These are phyloP conservation scores for Striga asiatica DNA, from an alignment of 257 asterid genomes.

Conservation along the genomic window DNA sequence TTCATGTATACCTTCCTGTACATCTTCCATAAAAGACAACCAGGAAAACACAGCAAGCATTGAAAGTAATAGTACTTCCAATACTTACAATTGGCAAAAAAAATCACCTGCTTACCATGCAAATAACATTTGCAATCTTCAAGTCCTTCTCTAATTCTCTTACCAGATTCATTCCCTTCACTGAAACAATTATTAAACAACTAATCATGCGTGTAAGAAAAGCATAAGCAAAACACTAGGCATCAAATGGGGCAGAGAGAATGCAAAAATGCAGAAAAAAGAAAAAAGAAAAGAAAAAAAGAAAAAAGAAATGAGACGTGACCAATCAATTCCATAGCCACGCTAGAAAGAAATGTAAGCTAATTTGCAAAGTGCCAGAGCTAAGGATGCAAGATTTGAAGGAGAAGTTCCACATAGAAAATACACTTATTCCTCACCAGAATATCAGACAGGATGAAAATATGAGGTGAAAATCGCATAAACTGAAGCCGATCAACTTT, in stretches of 20 bases:
- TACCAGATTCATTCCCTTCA: constrained; percentile 96
- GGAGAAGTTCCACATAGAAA: neutral
- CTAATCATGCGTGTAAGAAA: constrained; percentile 11
- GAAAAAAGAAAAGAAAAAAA: too few species aligned
- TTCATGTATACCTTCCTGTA: neutral
- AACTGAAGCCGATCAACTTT: neutral
- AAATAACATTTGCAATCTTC: constrained; percentile 97
- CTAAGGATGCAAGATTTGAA: neutral
- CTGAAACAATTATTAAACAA: constrained; percentile 30
- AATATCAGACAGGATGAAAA: neutral
- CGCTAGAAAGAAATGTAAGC: constrained; percentile 3
- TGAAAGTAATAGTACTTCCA: constrained; percentile 12
- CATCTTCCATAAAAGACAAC: constrained; percentile 4
- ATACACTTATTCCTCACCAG: neutral
- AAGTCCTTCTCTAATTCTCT: constrained; percentile 93
- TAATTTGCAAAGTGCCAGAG: neutral
- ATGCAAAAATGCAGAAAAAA: neutral
- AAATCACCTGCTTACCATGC: constrained; percentile 90
- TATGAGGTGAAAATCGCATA: neutral
- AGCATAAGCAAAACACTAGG: constrained; percentile 7
- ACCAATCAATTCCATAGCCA: constrained; percentile 4
- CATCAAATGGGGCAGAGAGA: neutral
- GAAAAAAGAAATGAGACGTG: neutral
- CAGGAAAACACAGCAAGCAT: constrained; percentile 9
- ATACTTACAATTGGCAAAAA: constrained; percentile 21